These are phyloP conservation scores for Alnus rubra DNA, from an alignment of 306 rosid species.

Conservation along the genomic window DNA sequence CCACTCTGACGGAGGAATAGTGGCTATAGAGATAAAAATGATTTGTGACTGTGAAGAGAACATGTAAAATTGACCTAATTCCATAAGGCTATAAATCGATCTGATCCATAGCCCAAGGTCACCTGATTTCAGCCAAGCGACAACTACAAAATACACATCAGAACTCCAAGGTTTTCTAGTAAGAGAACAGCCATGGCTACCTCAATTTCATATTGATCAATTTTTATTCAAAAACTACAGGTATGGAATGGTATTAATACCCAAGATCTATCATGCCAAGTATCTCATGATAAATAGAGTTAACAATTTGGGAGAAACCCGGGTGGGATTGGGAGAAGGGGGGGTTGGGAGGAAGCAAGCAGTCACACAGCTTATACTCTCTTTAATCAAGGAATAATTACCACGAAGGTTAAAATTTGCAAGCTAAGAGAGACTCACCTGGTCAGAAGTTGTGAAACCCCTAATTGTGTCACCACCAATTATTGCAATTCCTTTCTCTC, in stretches of 20 bases:
- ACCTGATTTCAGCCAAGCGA: conserved; percentile 7
- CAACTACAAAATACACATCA: not conserved
- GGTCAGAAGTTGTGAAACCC: conserved; percentile 86
- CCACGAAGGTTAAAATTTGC: not conserved
- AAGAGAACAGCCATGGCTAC: not conserved
- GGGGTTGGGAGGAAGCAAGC: not conserved
- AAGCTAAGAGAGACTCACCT: conserved; percentile 44
- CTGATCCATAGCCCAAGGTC: not conserved
- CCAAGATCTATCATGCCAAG: conserved; percentile 9
- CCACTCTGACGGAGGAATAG: not conserved
- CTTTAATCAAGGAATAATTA: not conserved
- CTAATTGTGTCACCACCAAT: conserved; percentile 89
- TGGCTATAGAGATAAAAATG: not conserved
- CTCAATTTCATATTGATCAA: not conserved
- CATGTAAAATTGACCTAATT: not conserved
- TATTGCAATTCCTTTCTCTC: conserved; percentile 81
- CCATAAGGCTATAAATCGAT: not conserved
- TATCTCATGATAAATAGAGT: not conserved
- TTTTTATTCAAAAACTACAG: not conserved
- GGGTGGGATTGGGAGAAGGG: not conserved
- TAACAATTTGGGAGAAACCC: conserved; percentile 4
- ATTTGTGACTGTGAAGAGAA: not conserved
- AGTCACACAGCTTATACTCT: not conserved
- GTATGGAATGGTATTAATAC: not conserved
- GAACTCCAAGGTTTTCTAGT: not conserved